These are phyloP conservation scores for Oropetium thomaeum DNA, from an alignment of 176 grass and related monocot genomes.

Conservation along the genomic window DNA sequence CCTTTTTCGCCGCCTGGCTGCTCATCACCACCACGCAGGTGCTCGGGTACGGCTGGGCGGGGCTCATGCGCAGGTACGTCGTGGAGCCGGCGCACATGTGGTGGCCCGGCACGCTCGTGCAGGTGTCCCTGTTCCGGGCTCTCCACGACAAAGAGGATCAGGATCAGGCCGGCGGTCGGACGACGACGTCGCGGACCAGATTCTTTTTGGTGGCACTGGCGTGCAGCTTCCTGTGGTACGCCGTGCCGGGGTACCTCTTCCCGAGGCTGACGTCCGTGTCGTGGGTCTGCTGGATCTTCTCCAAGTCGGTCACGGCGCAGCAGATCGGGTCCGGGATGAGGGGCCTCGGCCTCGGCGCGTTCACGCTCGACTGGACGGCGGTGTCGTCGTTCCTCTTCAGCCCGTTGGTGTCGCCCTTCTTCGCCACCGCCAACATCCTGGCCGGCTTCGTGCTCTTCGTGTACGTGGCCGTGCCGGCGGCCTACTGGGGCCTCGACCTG, in stretches of 20 bases:
- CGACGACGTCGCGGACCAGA: slow-evolving; percentile 61
- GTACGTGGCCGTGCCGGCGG: slow-evolving; percentile 52
- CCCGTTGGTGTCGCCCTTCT: slow-evolving; percentile 79
- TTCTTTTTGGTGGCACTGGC: slow-evolving; percentile 79
- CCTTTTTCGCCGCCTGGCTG: slow-evolving; percentile 47
- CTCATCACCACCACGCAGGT: slow-evolving; percentile 62
- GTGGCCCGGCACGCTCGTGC: slow-evolving; percentile 68
- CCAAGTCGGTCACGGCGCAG: slow-evolving; percentile 71
- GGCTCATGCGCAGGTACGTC: slow-evolving; percentile 85
- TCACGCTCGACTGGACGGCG: slow-evolving; percentile 75
- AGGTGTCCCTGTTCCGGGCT: slow-evolving; percentile 75
- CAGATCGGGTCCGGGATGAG: slow-evolving; percentile 79
- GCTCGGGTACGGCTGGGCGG: slow-evolving; percentile 90
- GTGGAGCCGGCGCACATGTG: slow-evolving; percentile 94
- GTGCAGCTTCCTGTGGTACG: slow-evolving; percentile 83
- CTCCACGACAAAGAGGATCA: slow-evolving; percentile 86
- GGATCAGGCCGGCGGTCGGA: too few species aligned
- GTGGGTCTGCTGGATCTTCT: slow-evolving; percentile 83
- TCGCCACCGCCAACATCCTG: slow-evolving; percentile 63
- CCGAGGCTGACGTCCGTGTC: slow-evolving; percentile 62
- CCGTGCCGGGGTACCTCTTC: slow-evolving; percentile 72
- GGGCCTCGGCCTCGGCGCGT: slow-evolving; percentile 67
- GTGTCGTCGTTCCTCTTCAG: slow-evolving; percentile 62
- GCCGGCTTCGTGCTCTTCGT: slow-evolving; percentile 54
- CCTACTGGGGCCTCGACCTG: slow-evolving; percentile 73